Percentiles rank a stretch among this genome's conserved stretches.
phyloP scores from a whole-genome alignment of 179 eudicot genomes.

The Beta macrorhiza region DNA sequence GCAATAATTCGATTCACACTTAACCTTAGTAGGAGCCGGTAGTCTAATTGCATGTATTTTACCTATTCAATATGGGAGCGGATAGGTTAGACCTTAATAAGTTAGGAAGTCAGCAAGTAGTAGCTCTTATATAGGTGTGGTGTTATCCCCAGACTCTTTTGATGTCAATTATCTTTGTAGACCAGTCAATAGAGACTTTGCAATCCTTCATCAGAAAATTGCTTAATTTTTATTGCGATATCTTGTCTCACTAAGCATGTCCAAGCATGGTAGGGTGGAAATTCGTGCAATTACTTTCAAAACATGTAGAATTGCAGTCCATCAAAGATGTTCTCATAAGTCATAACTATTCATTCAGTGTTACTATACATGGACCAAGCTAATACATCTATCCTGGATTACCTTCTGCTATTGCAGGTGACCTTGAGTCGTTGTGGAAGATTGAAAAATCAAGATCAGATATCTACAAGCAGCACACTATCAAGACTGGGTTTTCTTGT shows the following conservation, averaged over 20 bases:
- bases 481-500: conserved; percentile 77
- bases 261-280: not conserved
- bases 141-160: too few species aligned
- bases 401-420: conserved; percentile 48
- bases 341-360: not conserved
- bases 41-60: too few species aligned
- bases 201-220: too few species aligned
- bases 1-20: too few species aligned
- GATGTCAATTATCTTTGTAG: too few species aligned
- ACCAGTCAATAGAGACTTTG: too few species aligned
- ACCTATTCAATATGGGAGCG: too few species aligned
- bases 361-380: not conserved
- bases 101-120: too few species aligned
- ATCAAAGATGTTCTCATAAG: not conserved
- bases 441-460: conserved; percentile 82
- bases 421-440: conserved; percentile 73
- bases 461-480: conserved; percentile 54
- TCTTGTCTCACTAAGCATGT: not conserved
- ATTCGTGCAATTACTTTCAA: not conserved
- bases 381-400: not conserved
- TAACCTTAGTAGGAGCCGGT: too few species aligned
- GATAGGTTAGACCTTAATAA: too few species aligned
- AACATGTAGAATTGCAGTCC: not conserved
- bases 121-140: too few species aligned
- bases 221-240: not conserved